Conservation (phyloP, 169 alveolate genomes). For the Miamiensis avidus region DNA sequence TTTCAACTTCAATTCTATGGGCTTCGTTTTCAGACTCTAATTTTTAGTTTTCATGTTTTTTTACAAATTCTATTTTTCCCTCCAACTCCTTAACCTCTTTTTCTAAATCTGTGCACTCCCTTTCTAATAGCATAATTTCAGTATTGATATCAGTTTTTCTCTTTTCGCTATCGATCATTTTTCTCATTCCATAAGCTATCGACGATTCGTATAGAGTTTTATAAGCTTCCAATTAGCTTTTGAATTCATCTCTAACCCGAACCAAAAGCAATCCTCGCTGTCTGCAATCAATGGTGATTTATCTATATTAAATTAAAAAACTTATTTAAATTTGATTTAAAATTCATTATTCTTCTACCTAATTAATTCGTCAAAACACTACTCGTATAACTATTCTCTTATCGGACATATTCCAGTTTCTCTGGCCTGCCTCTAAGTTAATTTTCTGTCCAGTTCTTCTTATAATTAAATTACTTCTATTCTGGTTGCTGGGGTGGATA, state of each 20-base stretch:
- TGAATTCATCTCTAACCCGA: constrained; percentile 78
- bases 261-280: constrained; percentile 80
- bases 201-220: constrained; percentile 80
- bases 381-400: constrained; percentile 79
- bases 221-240: constrained; percentile 72
- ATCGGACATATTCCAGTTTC: constrained; percentile 87
- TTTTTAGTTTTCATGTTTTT: constrained; percentile 67
- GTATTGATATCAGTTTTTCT: constrained; percentile 70
- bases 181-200: constrained; percentile 84
- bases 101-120: constrained; percentile 62
- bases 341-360: not conserved
- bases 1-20: constrained; percentile 68
- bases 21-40: constrained; percentile 59
- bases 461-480: constrained; percentile 77
- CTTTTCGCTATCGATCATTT: constrained; percentile 74
- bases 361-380: constrained; percentile 85
- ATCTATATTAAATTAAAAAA: constrained; percentile 29
- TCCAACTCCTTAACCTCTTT: constrained; percentile 70
- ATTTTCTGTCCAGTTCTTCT: constrained; percentile 75
- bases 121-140: constrained; percentile 66
- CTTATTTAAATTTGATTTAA: too few relatives aligned
- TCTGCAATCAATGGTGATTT: constrained; percentile 80
- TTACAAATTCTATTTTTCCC: constrained; percentile 57
- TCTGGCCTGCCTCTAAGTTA: constrained; percentile 72
- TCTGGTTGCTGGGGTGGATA: constrained; percentile 82